These are phyloP conservation scores for Brassica incana DNA, from an alignment of 345 rosid genomes.

Conservation along the genomic window DNA sequence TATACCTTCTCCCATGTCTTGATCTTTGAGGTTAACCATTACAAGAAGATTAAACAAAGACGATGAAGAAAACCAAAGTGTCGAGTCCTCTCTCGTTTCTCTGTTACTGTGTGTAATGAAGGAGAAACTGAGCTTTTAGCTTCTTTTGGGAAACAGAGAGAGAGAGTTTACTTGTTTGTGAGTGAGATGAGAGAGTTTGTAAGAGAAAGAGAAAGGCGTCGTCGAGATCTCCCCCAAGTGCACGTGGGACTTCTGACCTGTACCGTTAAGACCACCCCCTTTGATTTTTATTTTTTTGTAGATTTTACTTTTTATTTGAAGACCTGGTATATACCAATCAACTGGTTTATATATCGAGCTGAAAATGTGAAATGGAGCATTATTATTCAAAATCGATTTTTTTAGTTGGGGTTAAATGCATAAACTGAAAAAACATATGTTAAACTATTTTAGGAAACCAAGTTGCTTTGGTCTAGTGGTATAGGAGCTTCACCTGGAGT, in stretches of 20 bases:
- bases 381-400: not conserved
- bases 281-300: not conserved
- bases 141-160: conserved; percentile 28
- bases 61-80: not conserved
- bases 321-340: not conserved
- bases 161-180: not conserved
- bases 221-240: conserved; percentile 45
- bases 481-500: too few species aligned
- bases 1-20: conserved; percentile 77
- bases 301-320: not conserved
- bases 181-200: conserved; percentile 9
- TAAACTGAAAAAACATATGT: too few species aligned
- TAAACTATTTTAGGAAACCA: too few species aligned
- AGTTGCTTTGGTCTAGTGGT: too few species aligned
- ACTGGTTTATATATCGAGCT: not conserved
- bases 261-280: conserved; percentile 31
- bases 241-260: conserved; percentile 54
- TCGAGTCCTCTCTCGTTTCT: conserved; percentile 1
- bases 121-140: conserved; percentile 28
- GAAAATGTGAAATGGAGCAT: not conserved
- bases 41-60: not conserved
- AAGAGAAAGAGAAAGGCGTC: conserved; percentile 33
- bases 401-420: too few species aligned
- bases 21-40: conserved; percentile 47
- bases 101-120: conserved; percentile 11